Base-by-base conservation (phyloP, 495 filamentous ascomycete genomes). In the Saxophila tyrrhenica region DNA sequence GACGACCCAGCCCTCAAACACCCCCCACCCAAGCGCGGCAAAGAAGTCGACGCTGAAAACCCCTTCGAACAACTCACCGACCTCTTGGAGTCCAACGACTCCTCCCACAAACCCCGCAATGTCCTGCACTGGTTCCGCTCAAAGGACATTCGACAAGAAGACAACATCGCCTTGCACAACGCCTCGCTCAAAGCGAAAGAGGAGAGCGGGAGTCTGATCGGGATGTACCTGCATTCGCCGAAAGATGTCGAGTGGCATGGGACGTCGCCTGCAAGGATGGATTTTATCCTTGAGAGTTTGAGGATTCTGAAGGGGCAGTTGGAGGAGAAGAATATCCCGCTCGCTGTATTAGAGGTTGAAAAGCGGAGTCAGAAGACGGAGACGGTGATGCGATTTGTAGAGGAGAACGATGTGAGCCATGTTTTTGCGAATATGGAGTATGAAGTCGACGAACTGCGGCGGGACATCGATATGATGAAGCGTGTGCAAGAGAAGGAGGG, bases 381-480 rank as follows among this genome's bases (percentile, higher is more conserved):
- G 16, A 52, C 54, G 3, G 54, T 72, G 5, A 48, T 65, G 43
- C 52, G 70, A n/a, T 74, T 74, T 32, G 29, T 70, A 5, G 62
- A 63, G 35, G 61, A 70, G 20, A 63, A 74, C 32, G 57, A 64
- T 15, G 55, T 69, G 7, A 66, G 62, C 1, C 70, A 79, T 46
- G 56, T 82, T 0, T 79, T 70, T 59, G 72, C 74, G 0, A 81
- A 81, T 59, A 69, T 75, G 21, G 78, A 82, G 57, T 81, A 81
- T 53, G 78, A 82, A 55, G 74, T 81, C 3, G 78, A 82, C 58
- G 78, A 82, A 55, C 59, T 82, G 19, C 71, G 79, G 1, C 56
- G 72, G 3, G 72, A 74, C 20, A 65, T 69, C 52, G 64, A 66
- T 29, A 54, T 72, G 3, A 57, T 70, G 2, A 55, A 67, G 35